phyloP scores from a whole-genome alignment of 345 rosid species.

The Salix exigua region DNA sequence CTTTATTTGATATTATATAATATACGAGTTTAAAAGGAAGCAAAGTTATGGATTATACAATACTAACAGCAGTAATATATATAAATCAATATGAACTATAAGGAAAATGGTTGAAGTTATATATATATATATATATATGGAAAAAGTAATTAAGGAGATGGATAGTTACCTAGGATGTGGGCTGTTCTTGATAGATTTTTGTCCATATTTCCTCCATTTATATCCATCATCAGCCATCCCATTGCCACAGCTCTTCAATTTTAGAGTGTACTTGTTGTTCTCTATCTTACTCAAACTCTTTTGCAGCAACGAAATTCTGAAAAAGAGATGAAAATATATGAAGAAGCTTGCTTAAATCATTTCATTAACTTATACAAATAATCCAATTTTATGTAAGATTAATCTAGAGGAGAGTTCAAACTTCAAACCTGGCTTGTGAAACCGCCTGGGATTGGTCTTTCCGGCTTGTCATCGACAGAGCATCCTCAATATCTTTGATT shows the following conservation, averaged over 20 bases:
- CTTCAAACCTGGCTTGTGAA: constrained; percentile 31
- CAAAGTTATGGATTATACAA: neutral
- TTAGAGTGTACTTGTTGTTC: constrained; percentile 59
- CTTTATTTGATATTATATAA: too few species aligned
- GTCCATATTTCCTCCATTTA: constrained; percentile 96
- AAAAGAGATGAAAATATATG: neutral
- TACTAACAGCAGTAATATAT: too few species aligned
- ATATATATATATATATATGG: too few species aligned
- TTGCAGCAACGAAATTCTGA: constrained; percentile 27
- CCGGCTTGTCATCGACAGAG: constrained; percentile 30
- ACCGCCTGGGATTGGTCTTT: constrained; percentile 18
- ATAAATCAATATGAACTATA: too few species aligned
- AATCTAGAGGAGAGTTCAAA: neutral
- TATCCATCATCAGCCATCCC: constrained; percentile 82
- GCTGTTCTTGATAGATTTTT: constrained; percentile 79
- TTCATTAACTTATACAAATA: neutral
- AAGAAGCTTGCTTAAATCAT: neutral
- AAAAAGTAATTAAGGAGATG: neutral
- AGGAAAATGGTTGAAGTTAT: too few species aligned
- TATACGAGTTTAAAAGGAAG: neutral
- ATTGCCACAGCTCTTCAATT: constrained; percentile 50
- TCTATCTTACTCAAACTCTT: constrained; percentile 45
- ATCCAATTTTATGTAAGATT: neutral
- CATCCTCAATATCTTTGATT: constrained; percentile 48
- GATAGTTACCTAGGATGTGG: constrained; percentile 65